These are phyloP conservation scores for Pseudisothecium myosuroides DNA, from an alignment of 225 moss, liverwort and hornwort species.

Conservation along the genomic window DNA sequence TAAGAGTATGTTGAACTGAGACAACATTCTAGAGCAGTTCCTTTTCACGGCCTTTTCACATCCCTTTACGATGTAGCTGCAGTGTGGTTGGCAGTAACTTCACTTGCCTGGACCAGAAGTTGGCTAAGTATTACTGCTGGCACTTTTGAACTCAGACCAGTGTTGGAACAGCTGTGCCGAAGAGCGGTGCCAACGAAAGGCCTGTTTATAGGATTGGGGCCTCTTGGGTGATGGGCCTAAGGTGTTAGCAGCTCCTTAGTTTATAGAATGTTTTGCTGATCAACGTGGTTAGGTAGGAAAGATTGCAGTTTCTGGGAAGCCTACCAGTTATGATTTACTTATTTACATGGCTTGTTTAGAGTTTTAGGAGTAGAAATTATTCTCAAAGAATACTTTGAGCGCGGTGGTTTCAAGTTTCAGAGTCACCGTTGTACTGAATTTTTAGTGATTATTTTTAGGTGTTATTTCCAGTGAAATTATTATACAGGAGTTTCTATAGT, in stretches of 20 bases:
- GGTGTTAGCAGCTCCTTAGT: not conserved
- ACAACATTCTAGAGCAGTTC: not conserved
- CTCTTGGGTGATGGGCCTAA: not conserved
- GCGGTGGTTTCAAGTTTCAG: not conserved
- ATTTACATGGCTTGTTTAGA: not conserved
- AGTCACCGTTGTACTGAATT: not conserved
- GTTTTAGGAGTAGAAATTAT: not conserved
- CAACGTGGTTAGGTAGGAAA: not conserved
- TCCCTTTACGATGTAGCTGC: not conserved
- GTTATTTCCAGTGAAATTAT: not conserved
- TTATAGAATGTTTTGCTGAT: not conserved
- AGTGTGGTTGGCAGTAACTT: not conserved
- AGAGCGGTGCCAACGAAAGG: not conserved
- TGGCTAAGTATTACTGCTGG: not conserved
- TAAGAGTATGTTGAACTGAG: constrained; percentile 4
- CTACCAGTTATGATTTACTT: not conserved
- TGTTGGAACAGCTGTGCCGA: not conserved
- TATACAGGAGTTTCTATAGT: not conserved
- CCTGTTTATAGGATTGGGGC: not conserved
- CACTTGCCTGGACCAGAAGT: not conserved
- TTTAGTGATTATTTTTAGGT: not conserved
- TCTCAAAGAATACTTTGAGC: not conserved
- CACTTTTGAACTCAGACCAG: not conserved
- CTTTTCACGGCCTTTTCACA: not conserved
- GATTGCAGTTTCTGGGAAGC: not conserved